Base-by-base conservation (phyloP, 2,329 filamentous ascomycete species). In the Hypocrella siamensis region DNA sequence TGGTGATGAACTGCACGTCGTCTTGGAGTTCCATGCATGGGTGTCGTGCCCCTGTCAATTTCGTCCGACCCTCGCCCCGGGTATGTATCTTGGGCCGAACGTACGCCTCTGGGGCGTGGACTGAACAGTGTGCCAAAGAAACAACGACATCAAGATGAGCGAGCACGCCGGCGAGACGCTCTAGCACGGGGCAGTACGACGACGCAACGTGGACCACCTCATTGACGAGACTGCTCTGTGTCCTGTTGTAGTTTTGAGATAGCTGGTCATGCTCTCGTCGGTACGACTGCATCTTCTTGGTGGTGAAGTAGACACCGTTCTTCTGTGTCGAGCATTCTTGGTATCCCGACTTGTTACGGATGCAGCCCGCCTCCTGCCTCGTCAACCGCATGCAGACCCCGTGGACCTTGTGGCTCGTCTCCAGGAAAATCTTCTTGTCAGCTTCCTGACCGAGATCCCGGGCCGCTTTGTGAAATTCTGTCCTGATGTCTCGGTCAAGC, bases 11-110 rank as follows among this genome's bases (percentile, higher is more conserved):
- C 39, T 88, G 86, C 26, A 98, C 78, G 47, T 98, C 90, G 46
- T 98, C 92, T 56, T 98, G 90, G 72, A 94, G 86, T 53, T 98
- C 90, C 73, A 98, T 82, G 51, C 90, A 98, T 0, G 92, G 92
- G 49, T 98, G 90, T 9, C 92, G 79, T 3, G 90, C 84, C 58
- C 93, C 92, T 41, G 77, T 81, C n/a, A 98, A 68, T 16, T 92
- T 61, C 0, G 90, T 98, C 45, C 85, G 79, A 4, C 88, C 90
- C 29, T 81, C 75, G 18, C 88, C 90, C 19, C 90, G 81, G 9
- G 76, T 67, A 49, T 98, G 85, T 49, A 98, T 86, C 50, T 72
- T 92, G 4, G 90, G 90, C 17, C 88, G 75, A 6, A 92, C 79
- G 51, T 98, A 98, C 5, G 84, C 78, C 1, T 79, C 84, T 2